Percentiles rank a stretch among this genome's conserved stretches.
Evolutionary conservation across 169 alveolate species (phyloP).

Genomic region (Eimeria zaria): DNA sequence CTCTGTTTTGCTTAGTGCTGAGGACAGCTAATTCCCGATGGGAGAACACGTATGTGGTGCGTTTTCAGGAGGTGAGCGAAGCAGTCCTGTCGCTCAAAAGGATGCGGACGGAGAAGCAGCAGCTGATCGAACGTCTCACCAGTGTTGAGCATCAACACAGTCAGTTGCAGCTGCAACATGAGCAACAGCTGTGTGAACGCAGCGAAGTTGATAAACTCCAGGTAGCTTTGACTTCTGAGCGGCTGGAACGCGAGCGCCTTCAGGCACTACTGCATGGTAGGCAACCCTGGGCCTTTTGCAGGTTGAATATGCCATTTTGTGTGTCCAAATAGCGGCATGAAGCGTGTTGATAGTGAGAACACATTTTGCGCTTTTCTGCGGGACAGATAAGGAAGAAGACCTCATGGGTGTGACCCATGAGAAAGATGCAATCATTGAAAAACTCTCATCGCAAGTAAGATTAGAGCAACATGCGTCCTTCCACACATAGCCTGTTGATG

Average conservation of each 20-base stretch:
- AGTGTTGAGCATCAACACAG: constrained; percentile 52
- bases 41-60: not conserved
- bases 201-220: constrained; percentile 6
- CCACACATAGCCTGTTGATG: not conserved
- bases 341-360: not conserved
- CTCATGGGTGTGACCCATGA: constrained; percentile 41
- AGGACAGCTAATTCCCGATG: not conserved
- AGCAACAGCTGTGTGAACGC: constrained; percentile 24
- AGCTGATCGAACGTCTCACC: constrained; percentile 74
- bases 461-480: not conserved
- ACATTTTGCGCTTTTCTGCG: not conserved
- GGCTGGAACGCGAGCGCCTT: constrained; percentile 11
- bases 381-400: constrained; percentile 74
- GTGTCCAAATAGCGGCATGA: not conserved
- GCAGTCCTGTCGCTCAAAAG: constrained; percentile 59
- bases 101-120: constrained; percentile 72
- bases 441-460: constrained; percentile 55
- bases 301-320: not conserved
- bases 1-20: no score
- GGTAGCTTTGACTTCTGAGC: constrained; percentile 33
- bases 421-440: constrained; percentile 51
- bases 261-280: constrained; percentile 33
- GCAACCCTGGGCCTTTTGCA: not conserved
- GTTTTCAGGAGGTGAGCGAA: constrained; percentile 45
- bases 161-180: constrained; percentile 61